Evolutionary conservation across 805 yeast genomes (phyloP).

Genomic region (Lipomyces starkeyi): DNA sequence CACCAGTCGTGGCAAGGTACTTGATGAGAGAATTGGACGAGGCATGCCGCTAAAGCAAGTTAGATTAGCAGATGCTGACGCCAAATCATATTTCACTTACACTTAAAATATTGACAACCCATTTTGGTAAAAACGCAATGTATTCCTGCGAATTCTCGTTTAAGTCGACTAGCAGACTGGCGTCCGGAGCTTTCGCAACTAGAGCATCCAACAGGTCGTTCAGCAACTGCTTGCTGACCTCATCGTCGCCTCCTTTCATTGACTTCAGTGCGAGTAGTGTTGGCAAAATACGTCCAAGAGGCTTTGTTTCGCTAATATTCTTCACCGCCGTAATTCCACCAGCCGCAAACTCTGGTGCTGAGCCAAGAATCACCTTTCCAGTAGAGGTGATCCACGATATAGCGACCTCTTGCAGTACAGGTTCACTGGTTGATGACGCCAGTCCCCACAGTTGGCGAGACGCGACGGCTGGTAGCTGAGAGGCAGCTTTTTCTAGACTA

Average conservation of each 20-base stretch:
- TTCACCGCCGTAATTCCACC: slow-evolving; percentile 15
- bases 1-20: slow-evolving; percentile 21
- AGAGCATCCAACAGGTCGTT: slow-evolving; percentile 25
- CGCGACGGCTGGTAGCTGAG: slow-evolving; percentile 21
- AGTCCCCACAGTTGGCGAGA: slow-evolving; percentile 28
- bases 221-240: slow-evolving; percentile 6
- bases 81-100: slow-evolving; percentile 9
- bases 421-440: slow-evolving; percentile 13
- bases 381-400: slow-evolving; percentile 17
- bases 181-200: slow-evolving; percentile 21
- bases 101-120: slow-evolving; percentile 27
- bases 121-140: slow-evolving; percentile 21
- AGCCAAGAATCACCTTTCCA: slow-evolving; percentile 8
- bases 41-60: slow-evolving; percentile 17
- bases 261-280: slow-evolving; percentile 14
- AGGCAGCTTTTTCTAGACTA: slow-evolving; percentile 13
- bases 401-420: slow-evolving; percentile 24
- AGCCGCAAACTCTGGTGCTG: slow-evolving; percentile 11
- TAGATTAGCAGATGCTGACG: neutral
- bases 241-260: slow-evolving; percentile 17
- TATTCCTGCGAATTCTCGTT: slow-evolving; percentile 11
- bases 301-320: neutral
- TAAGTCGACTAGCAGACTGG: slow-evolving; percentile 2
- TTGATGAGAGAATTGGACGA: slow-evolving; percentile 25
- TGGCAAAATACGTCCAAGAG: slow-evolving; percentile 6